Evolutionary conservation across 495 filamentous ascomycete species (phyloP).

Genomic region (Penicillium cosmopolitanum): DNA sequence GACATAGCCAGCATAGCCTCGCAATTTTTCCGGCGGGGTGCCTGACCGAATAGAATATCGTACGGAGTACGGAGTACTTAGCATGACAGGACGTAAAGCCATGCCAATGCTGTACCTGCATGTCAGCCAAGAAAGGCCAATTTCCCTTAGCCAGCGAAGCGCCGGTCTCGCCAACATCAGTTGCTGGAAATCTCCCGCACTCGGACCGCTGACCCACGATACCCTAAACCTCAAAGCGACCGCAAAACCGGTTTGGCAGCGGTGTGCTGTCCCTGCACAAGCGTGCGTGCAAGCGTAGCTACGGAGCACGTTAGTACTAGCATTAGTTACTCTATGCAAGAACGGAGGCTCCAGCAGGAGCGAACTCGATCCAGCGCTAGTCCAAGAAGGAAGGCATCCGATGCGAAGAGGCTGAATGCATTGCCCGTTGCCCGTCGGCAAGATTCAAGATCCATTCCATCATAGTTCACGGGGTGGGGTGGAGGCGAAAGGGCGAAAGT

Average conservation of each 20-base stretch:
- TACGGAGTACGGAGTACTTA: neutral
- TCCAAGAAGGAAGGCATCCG: neutral
- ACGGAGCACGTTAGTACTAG: neutral
- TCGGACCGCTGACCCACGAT: constrained; percentile 4
- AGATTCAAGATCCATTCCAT: neutral
- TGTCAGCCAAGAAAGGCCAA: constrained; percentile 3
- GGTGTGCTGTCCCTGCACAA: constrained; percentile 2
- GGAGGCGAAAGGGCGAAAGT: neutral
- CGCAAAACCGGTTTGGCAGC: neutral
- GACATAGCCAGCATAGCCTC: neutral
- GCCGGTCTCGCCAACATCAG: neutral
- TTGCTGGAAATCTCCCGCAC: neutral
- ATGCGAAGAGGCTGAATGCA: constrained; percentile 3
- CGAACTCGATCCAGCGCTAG: constrained; percentile 1
- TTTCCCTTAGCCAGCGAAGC: neutral
- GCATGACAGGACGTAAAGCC: neutral
- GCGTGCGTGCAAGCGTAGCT: neutral
- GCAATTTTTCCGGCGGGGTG: neutral
- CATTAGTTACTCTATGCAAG: neutral
- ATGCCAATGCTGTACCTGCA: neutral
- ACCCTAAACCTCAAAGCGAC: neutral
- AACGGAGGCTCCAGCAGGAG: neutral
- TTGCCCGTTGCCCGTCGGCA: neutral
- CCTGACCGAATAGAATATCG: neutral
- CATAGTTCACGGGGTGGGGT: neutral